Evolutionary conservation across 2,329 filamentous ascomycete genomes (phyloP), one percentile per base, ranked within the genome.

Genomic region (Fusarium chlamydosporum): DNA sequence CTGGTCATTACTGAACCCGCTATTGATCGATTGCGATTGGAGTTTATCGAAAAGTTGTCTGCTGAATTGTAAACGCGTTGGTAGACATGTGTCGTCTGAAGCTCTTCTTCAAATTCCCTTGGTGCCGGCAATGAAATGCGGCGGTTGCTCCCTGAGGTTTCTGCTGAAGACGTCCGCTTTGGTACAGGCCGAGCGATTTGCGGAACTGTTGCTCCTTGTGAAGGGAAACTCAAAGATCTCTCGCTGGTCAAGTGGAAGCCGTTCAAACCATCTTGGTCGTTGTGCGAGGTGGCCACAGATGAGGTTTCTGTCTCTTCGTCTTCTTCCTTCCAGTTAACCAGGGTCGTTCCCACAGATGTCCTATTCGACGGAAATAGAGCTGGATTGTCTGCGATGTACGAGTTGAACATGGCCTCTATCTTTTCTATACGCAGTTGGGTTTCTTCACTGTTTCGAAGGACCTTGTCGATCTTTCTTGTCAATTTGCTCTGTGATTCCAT

Each of bases 61-160:
- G 45, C 52, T 1, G 61, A 65, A 18, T 65, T 65, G 16, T 65
- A 57, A 0, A 65, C 60, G 6, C 61, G 61, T 27, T 47, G 33
- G 18, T 65, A 65, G 8, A 65, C 61, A 4, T 20, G 10, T 8
- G 61, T 47, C 3, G 52, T n/a, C 7, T 46, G 29, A 12, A 65
- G 45, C 6, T 31, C 3, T 7, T 12, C 45, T n/a, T 65, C 61
- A 4, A 65, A 65, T 6, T 42, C 46, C 1, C 54, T 47, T 2
- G 31, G 35, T n/a, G 34, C 52, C 1, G 34, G 33, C 18, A 35
- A 33, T 6, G 31, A 26, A 13, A 12, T 12, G 3, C 43, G 16
- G 3, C 43, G 16, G 4, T 34, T 45, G 2, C 8, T 45, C 3
- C 8, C 18, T 8, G 33, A 31, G 2, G 35, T 59, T 27, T 65